These are phyloP conservation scores for Leucoagaricus sp. DNA, from an alignment of 1,284 basidiomycete species.

Conservation along the genomic window DNA sequence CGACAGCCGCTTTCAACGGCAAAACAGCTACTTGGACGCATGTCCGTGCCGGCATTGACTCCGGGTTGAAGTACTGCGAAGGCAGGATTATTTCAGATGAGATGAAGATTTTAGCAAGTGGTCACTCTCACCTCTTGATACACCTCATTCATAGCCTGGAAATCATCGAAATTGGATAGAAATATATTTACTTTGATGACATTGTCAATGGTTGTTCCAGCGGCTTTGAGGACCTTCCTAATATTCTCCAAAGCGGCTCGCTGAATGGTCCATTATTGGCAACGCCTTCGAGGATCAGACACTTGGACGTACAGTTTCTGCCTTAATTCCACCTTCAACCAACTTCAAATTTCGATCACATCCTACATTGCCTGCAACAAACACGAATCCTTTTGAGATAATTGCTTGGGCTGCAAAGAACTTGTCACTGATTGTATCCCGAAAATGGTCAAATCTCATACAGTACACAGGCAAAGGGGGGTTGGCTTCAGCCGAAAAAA, in stretches of 20 bases:
- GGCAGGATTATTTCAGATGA: neutral
- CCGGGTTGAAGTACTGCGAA: constrained; percentile 23
- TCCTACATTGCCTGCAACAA: constrained; percentile 62
- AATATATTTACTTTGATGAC: constrained; percentile 64
- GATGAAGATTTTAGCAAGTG: neutral
- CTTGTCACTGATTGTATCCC: neutral
- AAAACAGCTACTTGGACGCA: constrained; percentile 64
- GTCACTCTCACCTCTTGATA: constrained; percentile 42
- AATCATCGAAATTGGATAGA: constrained; percentile 53
- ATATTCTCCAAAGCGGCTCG: constrained; percentile 59
- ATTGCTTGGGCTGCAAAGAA: constrained; percentile 40
- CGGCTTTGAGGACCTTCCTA: constrained; percentile 51
- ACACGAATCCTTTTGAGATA: constrained; percentile 52
- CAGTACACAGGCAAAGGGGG: constrained; percentile 14
- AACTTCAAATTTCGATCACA: constrained; percentile 48
- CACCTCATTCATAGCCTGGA: constrained; percentile 50
- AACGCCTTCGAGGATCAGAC: neutral
- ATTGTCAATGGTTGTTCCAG: constrained; percentile 55
- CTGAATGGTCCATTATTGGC: constrained; percentile 28
- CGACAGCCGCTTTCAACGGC: constrained; percentile 58
- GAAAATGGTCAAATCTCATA: neutral
- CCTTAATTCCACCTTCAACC: constrained; percentile 52
- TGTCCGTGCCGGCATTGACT: constrained; percentile 59
- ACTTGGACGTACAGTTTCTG: constrained; percentile 45
- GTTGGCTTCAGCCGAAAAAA: constrained; percentile 12